Percentiles rank a stretch among this genome's conserved stretches.
Conservation (phyloP, 108 stramenopile species). For the Skeletonema grethae region DNA sequence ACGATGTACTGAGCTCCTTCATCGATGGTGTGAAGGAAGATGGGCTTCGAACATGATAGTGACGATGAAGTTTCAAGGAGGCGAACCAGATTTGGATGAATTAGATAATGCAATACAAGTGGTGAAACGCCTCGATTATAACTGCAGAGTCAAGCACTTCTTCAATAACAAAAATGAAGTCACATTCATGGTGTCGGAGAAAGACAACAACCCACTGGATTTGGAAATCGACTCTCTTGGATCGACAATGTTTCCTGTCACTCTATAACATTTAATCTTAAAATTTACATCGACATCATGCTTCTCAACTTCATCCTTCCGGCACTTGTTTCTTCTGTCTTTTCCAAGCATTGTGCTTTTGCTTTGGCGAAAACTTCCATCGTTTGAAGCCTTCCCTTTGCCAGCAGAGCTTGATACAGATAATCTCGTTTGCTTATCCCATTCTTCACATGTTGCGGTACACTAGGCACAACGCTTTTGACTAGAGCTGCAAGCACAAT, state of each 20-base stretch:
- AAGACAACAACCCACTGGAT: neutral
- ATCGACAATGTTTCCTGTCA: no score
- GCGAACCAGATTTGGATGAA: conserved; percentile 39
- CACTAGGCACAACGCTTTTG: conserved; percentile 36
- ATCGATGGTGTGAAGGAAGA: conserved; percentile 41
- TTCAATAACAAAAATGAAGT: conserved; percentile 76
- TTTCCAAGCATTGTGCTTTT: neutral
- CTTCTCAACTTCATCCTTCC: no score
- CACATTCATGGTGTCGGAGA: conserved; percentile 52
- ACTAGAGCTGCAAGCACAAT: conserved; percentile 48
- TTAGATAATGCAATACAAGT: conserved; percentile 31
- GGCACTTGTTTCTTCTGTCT: no score
- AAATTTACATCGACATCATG: no score
- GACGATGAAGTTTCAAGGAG: conserved; percentile 63
- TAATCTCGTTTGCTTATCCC: conserved; percentile 50
- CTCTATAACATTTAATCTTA: no score
- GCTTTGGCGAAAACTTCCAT: no score
- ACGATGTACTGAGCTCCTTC: conserved; percentile 42
- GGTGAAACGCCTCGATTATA: conserved; percentile 35
- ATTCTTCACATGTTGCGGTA: conserved; percentile 55
- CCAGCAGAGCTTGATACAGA: conserved; percentile 12
- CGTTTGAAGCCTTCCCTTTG: no score
- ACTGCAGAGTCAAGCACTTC: conserved; percentile 54
- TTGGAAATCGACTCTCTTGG: conserved; percentile 11
- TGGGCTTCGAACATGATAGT: conserved; percentile 52